These are phyloP conservation scores for Leccinum fallax DNA, from an alignment of 1,284 basidiomycete species.

Conservation along the genomic window DNA sequence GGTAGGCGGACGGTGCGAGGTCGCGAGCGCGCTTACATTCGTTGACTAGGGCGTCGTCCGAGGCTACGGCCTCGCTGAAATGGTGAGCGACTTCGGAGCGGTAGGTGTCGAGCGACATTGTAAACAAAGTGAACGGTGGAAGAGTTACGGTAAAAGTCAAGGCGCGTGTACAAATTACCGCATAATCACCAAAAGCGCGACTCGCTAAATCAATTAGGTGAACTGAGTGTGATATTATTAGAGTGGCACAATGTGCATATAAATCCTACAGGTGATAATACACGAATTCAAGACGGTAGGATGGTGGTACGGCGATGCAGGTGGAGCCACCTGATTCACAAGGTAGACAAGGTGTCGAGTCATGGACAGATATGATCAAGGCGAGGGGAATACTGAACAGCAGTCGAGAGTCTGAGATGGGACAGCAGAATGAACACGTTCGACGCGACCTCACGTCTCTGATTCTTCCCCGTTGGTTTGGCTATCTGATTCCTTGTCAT, in stretches of 20 bases:
- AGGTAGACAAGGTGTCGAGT: slow-evolving; percentile 15
- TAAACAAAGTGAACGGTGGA: background rate
- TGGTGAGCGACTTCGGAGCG: slow-evolving; percentile 32
- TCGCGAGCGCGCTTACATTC: slow-evolving; percentile 47
- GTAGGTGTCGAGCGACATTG: slow-evolving; percentile 29
- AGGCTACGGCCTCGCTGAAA: slow-evolving; percentile 39
- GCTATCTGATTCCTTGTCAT: slow-evolving; percentile 19
- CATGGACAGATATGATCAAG: slow-evolving; percentile 25
- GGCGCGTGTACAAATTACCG: background rate
- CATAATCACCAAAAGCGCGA: slow-evolving; percentile 19
- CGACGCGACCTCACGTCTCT: slow-evolving; percentile 42
- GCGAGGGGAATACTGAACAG: slow-evolving; percentile 23
- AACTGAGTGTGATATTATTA: slow-evolving; percentile 29
- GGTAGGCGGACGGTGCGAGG: background rate
- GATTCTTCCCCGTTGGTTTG: slow-evolving; percentile 35
- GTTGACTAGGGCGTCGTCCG: slow-evolving; percentile 40
- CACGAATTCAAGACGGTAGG: slow-evolving; percentile 26
- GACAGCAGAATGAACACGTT: slow-evolving; percentile 4
- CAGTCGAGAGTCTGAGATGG: slow-evolving; percentile 8
- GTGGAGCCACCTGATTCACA: slow-evolving; percentile 20
- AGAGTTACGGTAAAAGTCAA: background rate
- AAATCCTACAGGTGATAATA: slow-evolving; percentile 36
- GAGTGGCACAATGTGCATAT: slow-evolving; percentile 18
- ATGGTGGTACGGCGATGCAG: slow-evolving; percentile 22
- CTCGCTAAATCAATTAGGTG: background rate